phyloP scores from a whole-genome alignment of 345 rosid genomes.

The Cochlearia excelsa region DNA sequence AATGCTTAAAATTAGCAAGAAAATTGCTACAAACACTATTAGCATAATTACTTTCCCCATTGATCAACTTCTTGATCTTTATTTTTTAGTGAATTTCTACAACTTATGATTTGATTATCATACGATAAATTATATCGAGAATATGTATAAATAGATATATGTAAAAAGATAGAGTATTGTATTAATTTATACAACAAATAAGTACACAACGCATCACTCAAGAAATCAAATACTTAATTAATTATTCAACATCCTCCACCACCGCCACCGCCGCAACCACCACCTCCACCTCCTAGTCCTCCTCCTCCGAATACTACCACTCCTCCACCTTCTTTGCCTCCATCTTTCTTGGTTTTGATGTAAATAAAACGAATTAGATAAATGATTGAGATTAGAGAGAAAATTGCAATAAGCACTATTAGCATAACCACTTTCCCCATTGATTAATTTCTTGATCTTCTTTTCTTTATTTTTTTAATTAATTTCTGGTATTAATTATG shows the following conservation, averaged over 20 bases:
- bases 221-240: too few species aligned
- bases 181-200: too few species aligned
- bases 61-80: not conserved
- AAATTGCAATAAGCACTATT: not conserved
- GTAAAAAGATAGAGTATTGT: too few species aligned
- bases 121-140: too few species aligned
- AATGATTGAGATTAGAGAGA: slow-evolving; percentile 1
- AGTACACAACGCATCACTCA: too few species aligned
- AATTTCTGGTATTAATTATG: not conserved
- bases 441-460: not conserved
- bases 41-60: slow-evolving; percentile 7
- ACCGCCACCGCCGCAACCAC: too few species aligned
- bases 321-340: not conserved
- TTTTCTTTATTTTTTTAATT: not conserved
- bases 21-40: not conserved
- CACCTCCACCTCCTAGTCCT: too few species aligned
- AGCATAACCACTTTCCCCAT: slow-evolving; percentile 7
- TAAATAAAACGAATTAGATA: slow-evolving; percentile 13
- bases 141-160: too few species aligned
- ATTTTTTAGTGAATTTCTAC: not conserved
- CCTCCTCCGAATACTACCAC: too few species aligned
- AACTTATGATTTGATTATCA: not conserved
- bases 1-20: not conserved
- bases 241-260: too few species aligned
- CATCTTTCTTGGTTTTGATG: slow-evolving; percentile 10